Conservation (phyloP, 306 rosid species). For the Crataegus laevigata region DNA sequence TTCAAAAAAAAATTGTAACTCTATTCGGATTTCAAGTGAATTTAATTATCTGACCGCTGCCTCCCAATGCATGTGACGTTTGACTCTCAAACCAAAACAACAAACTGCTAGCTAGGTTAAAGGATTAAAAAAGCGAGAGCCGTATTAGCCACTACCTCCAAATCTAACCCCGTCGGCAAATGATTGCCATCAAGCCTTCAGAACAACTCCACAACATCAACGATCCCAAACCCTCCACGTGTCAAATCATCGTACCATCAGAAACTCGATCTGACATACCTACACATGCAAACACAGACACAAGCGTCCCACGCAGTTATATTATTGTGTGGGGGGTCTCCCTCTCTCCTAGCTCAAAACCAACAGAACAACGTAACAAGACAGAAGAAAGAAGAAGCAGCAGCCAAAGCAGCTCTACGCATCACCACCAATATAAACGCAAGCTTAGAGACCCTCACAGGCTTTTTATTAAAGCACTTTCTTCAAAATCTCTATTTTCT, state of each 20-base stretch:
- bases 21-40: not conserved
- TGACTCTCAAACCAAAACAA: not conserved
- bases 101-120: not conserved
- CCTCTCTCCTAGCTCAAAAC: constrained; percentile 31
- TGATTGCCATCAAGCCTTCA: constrained; percentile 7
- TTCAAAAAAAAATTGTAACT: not conserved
- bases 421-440: not conserved
- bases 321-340: constrained; percentile 49
- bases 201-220: not conserved
- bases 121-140: not conserved
- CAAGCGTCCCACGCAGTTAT: constrained; percentile 41
- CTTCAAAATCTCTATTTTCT: not conserved
- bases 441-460: not conserved
- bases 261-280: constrained; percentile 27
- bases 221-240: constrained; percentile 28
- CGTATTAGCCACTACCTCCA: constrained; percentile 37
- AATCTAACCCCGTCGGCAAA: constrained; percentile 27
- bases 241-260: constrained; percentile 5
- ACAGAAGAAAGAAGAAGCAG: constrained; percentile 8
- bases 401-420: constrained; percentile 4
- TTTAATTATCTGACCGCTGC: not conserved
- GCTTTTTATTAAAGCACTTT: not conserved
- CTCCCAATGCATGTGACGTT: not conserved
- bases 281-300: constrained; percentile 53
- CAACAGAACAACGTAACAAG: constrained; percentile 38